Evolutionary conservation across 2,329 filamentous ascomycete species (phyloP), one percentile per base, ranked within the genome.

Genomic region (Colletotrichum sp.): DNA sequence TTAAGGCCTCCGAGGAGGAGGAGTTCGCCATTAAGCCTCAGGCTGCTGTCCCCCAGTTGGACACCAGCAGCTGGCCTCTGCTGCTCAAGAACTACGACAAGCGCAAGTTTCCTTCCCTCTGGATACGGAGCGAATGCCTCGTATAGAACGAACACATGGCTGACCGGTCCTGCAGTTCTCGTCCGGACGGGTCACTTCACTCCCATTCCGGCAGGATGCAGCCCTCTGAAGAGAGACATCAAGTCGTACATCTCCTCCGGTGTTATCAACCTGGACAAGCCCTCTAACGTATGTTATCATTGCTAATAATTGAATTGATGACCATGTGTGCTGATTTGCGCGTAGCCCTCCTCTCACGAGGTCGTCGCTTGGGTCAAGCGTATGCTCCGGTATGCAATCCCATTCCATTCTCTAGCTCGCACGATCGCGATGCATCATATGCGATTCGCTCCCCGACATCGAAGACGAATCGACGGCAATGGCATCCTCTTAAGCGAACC

Each of bases 361-460:
- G 97, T 99, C 79, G 97, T 99, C 83, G 96, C 97, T 80, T 99
- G 97, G 97, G 94, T 99, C 81, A 99, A 99, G 93, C 94, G 96
- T 82, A 99, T 99, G 82, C 91, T 99, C 72, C 93, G 94, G 94
- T 96, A 92, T 79, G 87, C 74, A 76, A 28, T 57, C 15, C 66
- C 63, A 18, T 57, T 63, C 57, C 43, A 66, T 43, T 24, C 48
- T 58, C 38, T 21, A 16, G 28, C 21, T 55, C 24, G 21, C 61
- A 43, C 64, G 24, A 26, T 52, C 32, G 30, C 74, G 36, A 69
- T 64, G 43, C 63, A 26, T 60, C 28, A 43, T 60, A 24, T 43
- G 24, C 64, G 61, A 24, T 36, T 63, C 34, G 64, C 36, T 43
- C 28, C 55, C 55, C 70, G 65, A 69, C 24, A 60, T 65, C 58